Evolutionary conservation across 2,329 filamentous ascomycete genomes (phyloP).

Genomic region (Dendryphion nanum): DNA sequence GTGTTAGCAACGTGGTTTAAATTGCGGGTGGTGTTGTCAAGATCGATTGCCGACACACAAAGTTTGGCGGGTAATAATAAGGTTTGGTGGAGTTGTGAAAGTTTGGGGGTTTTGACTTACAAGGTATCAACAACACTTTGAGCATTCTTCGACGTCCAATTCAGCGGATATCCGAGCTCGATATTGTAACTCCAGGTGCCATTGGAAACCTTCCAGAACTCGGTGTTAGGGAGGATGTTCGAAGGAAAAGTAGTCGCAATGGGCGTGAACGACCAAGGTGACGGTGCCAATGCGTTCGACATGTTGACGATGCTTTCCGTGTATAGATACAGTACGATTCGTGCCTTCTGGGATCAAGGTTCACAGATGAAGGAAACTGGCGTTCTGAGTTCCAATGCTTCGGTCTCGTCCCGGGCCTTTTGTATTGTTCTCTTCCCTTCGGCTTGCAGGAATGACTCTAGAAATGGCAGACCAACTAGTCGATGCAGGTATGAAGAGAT

Average conservation of each 20-base stretch:
- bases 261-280: conserved; percentile 31
- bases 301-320: conserved; percentile 2
- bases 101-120: conserved; percentile 14
- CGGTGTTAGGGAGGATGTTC: conserved; percentile 27
- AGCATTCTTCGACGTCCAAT: conserved; percentile 27
- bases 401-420: conserved; percentile 1
- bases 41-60: conserved; percentile 1
- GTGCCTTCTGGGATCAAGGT: neutral
- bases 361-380: neutral
- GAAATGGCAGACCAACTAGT: neutral
- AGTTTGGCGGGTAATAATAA: neutral
- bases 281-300: conserved; percentile 16
- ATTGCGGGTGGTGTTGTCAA: neutral
- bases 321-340: neutral
- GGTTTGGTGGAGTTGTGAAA: conserved; percentile 1
- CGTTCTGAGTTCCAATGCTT: neutral
- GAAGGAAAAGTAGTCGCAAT: conserved; percentile 21
- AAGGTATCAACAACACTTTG: conserved; percentile 27
- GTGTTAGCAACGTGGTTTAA: neutral
- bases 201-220: conserved; percentile 30
- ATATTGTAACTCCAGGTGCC: conserved; percentile 35
- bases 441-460: neutral
- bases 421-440: conserved; percentile 2
- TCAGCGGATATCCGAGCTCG: conserved; percentile 32
- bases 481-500: too few species aligned